Conservation (phyloP, 2,329 filamentous ascomycete genomes). For the Lachnum nothofagi region DNA sequence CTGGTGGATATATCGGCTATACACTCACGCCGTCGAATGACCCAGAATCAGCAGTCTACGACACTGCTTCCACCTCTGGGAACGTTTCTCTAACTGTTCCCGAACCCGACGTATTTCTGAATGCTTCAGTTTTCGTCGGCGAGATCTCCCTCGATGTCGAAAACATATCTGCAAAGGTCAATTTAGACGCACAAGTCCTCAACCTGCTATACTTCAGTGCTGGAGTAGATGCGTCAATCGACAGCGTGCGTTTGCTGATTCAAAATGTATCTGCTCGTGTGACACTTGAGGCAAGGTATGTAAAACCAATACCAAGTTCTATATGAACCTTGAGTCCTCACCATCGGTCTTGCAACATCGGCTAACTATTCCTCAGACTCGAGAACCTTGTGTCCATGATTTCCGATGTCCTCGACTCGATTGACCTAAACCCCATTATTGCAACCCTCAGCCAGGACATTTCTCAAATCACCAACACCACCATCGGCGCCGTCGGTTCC, state of each 20-base stretch:
- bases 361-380: conserved; percentile 35
- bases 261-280: conserved; percentile 55
- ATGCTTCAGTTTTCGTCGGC: conserved; percentile 52
- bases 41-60: conserved; percentile 47
- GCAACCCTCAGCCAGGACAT: conserved; percentile 50
- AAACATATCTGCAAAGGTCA: conserved; percentile 57
- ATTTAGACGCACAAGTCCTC: conserved; percentile 54
- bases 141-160: conserved; percentile 55
- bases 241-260: conserved; percentile 51
- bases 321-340: no score
- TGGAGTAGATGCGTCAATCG: conserved; percentile 54
- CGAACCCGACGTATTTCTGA: conserved; percentile 55
- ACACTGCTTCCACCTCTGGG: conserved; percentile 45
- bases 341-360: no score
- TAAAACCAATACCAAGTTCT: no score
- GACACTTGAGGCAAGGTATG: conserved; percentile 46
- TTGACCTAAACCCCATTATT: conserved; percentile 57
- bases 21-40: conserved; percentile 47
- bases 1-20: conserved; percentile 51
- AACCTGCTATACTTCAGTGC: conserved; percentile 56
- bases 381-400: conserved; percentile 58
- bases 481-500: conserved; percentile 25
- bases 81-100: conserved; percentile 40
- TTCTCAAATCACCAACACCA: conserved; percentile 43
- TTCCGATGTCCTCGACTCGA: conserved; percentile 50